Conservation (phyloP, 2,329 filamentous ascomycete genomes). For the Aspergillus luchuensis region DNA sequence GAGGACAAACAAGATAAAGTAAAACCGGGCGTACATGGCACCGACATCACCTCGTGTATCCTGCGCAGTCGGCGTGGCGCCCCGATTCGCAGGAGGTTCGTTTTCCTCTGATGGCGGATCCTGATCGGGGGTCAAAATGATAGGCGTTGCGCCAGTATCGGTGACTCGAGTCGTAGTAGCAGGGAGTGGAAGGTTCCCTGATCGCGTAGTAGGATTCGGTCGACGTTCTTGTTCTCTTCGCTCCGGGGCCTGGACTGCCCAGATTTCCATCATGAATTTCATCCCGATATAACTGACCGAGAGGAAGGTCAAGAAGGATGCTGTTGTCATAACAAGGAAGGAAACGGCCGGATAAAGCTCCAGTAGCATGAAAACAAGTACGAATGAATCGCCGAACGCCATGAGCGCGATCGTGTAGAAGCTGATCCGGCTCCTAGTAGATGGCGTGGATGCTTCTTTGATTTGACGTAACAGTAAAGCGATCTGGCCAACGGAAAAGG, state of each 20-base stretch:
- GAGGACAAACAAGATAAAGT: slow-evolving; percentile 59
- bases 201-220: slow-evolving; percentile 31
- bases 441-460: slow-evolving; percentile 65
- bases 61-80: slow-evolving; percentile 36
- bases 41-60: slow-evolving; percentile 53
- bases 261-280: slow-evolving; percentile 68
- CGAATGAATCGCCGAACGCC: slow-evolving; percentile 62
- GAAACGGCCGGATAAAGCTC: slow-evolving; percentile 58
- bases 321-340: slow-evolving; percentile 57
- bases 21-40: slow-evolving; percentile 63
- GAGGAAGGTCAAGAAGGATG: slow-evolving; percentile 62
- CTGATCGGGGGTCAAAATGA: slow-evolving; percentile 63
- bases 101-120: slow-evolving; percentile 48
- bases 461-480: slow-evolving; percentile 62
- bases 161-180: slow-evolving; percentile 49
- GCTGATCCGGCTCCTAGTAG: slow-evolving; percentile 64
- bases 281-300: slow-evolving; percentile 65
- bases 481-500: slow-evolving; percentile 55
- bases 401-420: slow-evolving; percentile 66
- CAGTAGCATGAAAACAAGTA: slow-evolving; percentile 57
- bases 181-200: slow-evolving; percentile 52
- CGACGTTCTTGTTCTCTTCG: slow-evolving; percentile 39
- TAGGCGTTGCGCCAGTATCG: slow-evolving; percentile 55
- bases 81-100: slow-evolving; percentile 33
- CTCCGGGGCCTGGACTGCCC: slow-evolving; percentile 59